Conservation (phyloP, 2,329 filamentous ascomycete species). For the Talaromyces piceae region DNA sequence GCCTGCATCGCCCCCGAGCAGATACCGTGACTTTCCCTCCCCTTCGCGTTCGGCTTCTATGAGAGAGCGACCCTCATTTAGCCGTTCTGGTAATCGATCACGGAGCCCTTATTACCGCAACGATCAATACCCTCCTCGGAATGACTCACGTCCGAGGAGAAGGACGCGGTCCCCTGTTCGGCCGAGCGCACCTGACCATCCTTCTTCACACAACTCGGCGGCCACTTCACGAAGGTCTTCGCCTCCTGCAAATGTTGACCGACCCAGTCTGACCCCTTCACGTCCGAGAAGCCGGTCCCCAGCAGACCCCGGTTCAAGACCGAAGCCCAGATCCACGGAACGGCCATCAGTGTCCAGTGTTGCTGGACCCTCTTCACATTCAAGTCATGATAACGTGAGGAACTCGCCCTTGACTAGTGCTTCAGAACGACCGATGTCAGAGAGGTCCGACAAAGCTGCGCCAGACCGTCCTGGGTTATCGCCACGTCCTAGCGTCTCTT, state of each 20-base stretch:
- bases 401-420: background rate
- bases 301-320: background rate
- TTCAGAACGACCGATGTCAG: background rate
- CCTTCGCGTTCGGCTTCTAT: constrained; percentile 5
- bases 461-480: background rate
- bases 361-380: background rate
- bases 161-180: constrained; percentile 46
- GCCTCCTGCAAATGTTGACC: constrained; percentile 50
- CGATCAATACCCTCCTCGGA: constrained; percentile 43
- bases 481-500: background rate
- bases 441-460: background rate
- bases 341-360: background rate
- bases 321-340: background rate
- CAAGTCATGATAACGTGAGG: background rate
- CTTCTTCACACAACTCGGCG: constrained; percentile 48
- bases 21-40: background rate
- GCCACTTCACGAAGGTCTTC: constrained; percentile 56
- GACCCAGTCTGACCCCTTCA: constrained; percentile 24
- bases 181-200: constrained; percentile 37
- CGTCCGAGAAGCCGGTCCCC: constrained; percentile 16
- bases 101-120: constrained; percentile 46
- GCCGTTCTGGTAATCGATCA: constrained; percentile 37
- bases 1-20: constrained; percentile 15
- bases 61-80: constrained; percentile 28
- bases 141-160: constrained; percentile 44